Percentiles rank a stretch among this genome's conserved stretches.
These are phyloP conservation scores for Anacardium occidentale DNA, from an alignment of 345 rosid species.

Conservation along the genomic window DNA sequence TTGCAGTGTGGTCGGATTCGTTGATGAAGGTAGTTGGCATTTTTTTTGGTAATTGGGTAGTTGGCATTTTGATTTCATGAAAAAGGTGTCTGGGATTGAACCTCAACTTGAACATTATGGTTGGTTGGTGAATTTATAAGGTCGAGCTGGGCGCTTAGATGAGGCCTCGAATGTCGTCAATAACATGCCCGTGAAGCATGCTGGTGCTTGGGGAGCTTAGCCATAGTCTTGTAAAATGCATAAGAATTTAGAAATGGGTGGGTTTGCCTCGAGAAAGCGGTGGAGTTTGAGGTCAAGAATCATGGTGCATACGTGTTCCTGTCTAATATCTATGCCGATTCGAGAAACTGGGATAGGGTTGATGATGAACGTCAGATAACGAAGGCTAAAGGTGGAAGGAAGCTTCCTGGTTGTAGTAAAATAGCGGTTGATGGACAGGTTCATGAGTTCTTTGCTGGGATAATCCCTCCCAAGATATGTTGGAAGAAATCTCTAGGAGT, in stretches of 20 bases:
- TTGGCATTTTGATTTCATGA: slow-evolving; percentile 49
- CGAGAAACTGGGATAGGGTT: slow-evolving; percentile 52
- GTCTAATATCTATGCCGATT: slow-evolving; percentile 66
- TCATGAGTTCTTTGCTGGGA: slow-evolving; percentile 58
- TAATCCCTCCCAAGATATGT: slow-evolving; percentile 48
- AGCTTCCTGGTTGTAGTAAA: slow-evolving; percentile 60
- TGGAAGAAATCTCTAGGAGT: slow-evolving; percentile 46
- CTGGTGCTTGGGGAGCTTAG: slow-evolving; percentile 68
- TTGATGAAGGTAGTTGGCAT: too few relatives aligned
- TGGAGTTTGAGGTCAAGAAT: slow-evolving; percentile 50
- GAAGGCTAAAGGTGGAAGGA: slow-evolving; percentile 53
- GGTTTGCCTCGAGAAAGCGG: slow-evolving; percentile 46
- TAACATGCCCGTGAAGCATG: slow-evolving; percentile 54
- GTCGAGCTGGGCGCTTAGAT: slow-evolving; percentile 49
- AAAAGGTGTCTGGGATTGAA: slow-evolving; percentile 43
- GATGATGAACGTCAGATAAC: slow-evolving; percentile 40
- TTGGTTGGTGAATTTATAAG: slow-evolving; percentile 65
- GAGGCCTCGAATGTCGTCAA: slow-evolving; percentile 46
- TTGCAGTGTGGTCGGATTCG: slow-evolving; percentile 54
- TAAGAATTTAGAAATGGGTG: slow-evolving; percentile 52
- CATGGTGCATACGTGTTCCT: slow-evolving; percentile 58
- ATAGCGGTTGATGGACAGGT: slow-evolving; percentile 57
- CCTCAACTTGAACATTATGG: slow-evolving; percentile 68
- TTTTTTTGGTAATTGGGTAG: too few relatives aligned
- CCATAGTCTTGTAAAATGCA: slow-evolving; percentile 58